These are phyloP conservation scores for Globisporangium megalacanthum DNA, from an alignment of 352 stramenopile genomes.

Conservation along the genomic window DNA sequence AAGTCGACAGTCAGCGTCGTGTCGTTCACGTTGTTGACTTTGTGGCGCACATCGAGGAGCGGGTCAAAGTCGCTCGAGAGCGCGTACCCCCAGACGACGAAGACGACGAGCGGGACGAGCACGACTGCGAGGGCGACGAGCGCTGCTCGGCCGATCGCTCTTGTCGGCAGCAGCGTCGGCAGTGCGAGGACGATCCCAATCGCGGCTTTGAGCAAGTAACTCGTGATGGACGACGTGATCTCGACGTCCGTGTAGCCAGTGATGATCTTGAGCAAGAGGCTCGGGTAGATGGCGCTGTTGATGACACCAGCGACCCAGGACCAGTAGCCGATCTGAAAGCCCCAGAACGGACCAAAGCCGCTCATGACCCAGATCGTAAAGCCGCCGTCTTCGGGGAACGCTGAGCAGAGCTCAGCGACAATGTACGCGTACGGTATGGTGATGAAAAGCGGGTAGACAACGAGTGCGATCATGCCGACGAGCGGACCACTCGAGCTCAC, in stretches of 20 bases:
- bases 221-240: conserved; percentile 6
- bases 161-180: conserved; percentile 28
- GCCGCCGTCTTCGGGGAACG: conserved; percentile 70
- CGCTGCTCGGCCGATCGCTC: conserved; percentile 53
- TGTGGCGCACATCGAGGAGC: conserved; percentile 32
- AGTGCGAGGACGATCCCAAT: conserved; percentile 24
- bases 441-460: conserved; percentile 61
- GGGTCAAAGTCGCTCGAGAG: conserved; percentile 6
- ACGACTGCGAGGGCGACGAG: conserved; percentile 63
- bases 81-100: conserved; percentile 19
- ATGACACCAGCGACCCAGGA: conserved; percentile 67
- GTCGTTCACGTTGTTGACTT: conserved; percentile 13
- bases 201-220: conserved; percentile 18
- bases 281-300: conserved; percentile 47
- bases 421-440: conserved; percentile 54
- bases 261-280: conserved; percentile 17
- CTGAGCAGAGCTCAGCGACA: conserved; percentile 57
- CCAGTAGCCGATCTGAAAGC: conserved; percentile 78
- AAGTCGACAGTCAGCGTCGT: conserved; percentile 9
- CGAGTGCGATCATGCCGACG: conserved; percentile 37
- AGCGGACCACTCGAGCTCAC: conserved; percentile 49
- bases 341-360: conserved; percentile 74
- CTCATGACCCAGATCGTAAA: conserved; percentile 70
- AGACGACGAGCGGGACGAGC: conserved; percentile 81
- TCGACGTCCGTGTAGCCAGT: background rate